These are phyloP conservation scores for Tricholoma terreum DNA, from an alignment of 768 basidiomycete genomes.

Conservation along the genomic window DNA sequence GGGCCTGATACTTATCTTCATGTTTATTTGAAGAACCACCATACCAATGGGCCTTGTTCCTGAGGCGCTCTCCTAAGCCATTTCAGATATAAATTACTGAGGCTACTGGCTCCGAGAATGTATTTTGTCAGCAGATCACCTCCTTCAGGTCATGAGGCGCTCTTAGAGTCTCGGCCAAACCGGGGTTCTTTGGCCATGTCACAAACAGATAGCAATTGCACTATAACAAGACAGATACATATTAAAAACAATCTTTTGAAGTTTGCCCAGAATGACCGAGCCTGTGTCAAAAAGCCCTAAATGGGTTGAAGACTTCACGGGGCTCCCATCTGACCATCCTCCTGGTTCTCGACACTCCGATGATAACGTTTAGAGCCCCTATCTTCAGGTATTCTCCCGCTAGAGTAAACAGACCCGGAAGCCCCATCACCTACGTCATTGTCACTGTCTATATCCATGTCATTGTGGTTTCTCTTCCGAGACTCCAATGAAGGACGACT, in stretches of 20 bases:
- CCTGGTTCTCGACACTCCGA: constrained; percentile 37
- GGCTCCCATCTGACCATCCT: constrained; percentile 36
- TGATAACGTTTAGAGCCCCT: constrained; percentile 57
- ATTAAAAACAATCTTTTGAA: constrained; percentile 18
- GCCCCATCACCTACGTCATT: constrained; percentile 40
- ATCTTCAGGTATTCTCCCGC: constrained; percentile 42
- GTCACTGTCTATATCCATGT: constrained; percentile 62
- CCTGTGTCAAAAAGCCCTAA: constrained; percentile 11
- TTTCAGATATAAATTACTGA: constrained; percentile 4
- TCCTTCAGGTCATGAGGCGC: constrained; percentile 11
- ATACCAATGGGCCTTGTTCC: not conserved
- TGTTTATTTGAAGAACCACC: not conserved
- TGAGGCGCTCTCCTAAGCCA: not conserved
- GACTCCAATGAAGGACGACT: constrained; percentile 40
- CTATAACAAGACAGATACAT: constrained; percentile 13
- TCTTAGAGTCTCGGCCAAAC: not conserved
- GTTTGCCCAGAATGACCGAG: constrained; percentile 10
- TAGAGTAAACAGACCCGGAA: constrained; percentile 31
- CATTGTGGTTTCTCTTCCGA: constrained; percentile 57
- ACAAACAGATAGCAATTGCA: constrained; percentile 17
- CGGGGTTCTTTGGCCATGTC: constrained; percentile 14
- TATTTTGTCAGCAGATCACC: not conserved
- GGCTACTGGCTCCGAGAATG: not conserved
- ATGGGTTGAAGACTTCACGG: constrained; percentile 20
- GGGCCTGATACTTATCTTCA: not conserved